Conservation (phyloP, 2,329 filamentous ascomycete species). For the Beauveria scarabaeidicola region DNA sequence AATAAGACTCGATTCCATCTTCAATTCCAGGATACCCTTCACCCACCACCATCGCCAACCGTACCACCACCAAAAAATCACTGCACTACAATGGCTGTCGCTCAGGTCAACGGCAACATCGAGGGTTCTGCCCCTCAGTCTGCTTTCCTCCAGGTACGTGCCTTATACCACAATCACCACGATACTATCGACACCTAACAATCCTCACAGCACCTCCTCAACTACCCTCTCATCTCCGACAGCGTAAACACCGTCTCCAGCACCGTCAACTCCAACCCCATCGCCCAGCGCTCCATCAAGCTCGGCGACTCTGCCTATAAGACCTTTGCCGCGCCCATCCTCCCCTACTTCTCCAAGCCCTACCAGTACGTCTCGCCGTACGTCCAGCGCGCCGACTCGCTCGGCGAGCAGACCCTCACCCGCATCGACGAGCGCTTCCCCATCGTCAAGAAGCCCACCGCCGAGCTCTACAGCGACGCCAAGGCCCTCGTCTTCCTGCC, state of each 20-base stretch:
- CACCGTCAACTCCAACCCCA: constrained; percentile 72
- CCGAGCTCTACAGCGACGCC: constrained; percentile 58
- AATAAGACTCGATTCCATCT: not conserved
- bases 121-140: constrained; percentile 22
- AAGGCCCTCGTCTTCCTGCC: constrained; percentile 55
- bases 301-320: constrained; percentile 67
- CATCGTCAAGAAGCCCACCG: constrained; percentile 65
- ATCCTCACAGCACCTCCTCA: constrained; percentile 62
- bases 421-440: constrained; percentile 65
- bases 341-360: constrained; percentile 63
- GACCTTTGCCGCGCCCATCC: constrained; percentile 66
- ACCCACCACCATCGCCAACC: not conserved
- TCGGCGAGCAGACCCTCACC: constrained; percentile 64
- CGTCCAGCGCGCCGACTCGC: constrained; percentile 67
- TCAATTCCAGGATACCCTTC: not conserved
- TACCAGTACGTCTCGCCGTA: constrained; percentile 80
- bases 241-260: constrained; percentile 68
- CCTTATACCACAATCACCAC: not conserved
- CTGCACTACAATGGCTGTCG: constrained; percentile 11
- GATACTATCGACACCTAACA: not conserved
- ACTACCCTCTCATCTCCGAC: constrained; percentile 78
- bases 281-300: constrained; percentile 74
- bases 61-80: not conserved
- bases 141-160: constrained; percentile 40
- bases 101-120: constrained; percentile 13